Percentiles rank a stretch among this genome's conserved stretches.
Evolutionary conservation across 1,139 yeast genomes (phyloP).

Genomic region (Yamadazyma friedrichii): DNA sequence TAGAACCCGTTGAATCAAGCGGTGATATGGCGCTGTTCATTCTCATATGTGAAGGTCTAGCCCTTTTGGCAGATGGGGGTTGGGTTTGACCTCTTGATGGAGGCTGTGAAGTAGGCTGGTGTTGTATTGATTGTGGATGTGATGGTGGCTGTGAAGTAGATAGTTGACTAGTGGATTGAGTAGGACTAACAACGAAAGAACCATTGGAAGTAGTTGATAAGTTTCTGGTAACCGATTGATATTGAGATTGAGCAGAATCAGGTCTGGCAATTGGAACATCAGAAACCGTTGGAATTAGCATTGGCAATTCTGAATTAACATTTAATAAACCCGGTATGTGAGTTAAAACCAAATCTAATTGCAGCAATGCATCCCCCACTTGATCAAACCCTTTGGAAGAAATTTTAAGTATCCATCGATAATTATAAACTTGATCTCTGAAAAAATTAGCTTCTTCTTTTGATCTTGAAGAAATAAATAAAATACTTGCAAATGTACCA

Average conservation of each 20-base stretch:
- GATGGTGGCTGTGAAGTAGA: neutral
- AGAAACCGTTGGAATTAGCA: slow-evolving; percentile 37
- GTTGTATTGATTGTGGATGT: slow-evolving; percentile 1
- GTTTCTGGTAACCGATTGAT: slow-evolving; percentile 8
- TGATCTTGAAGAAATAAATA: slow-evolving; percentile 60
- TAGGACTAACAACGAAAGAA: slow-evolving; percentile 7
- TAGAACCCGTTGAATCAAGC: slow-evolving; percentile 4
- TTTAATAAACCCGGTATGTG: slow-evolving; percentile 67
- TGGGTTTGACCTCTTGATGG: slow-evolving; percentile 5
- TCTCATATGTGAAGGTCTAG: slow-evolving; percentile 14
- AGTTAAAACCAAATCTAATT: slow-evolving; percentile 61
- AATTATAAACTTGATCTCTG: slow-evolving; percentile 68
- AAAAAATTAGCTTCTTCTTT: slow-evolving; percentile 63
- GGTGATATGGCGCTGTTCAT: slow-evolving; percentile 7
- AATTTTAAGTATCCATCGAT: slow-evolving; percentile 71
- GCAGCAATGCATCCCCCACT: slow-evolving; percentile 64
- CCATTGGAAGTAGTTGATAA: slow-evolving; percentile 7
- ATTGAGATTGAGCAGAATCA: slow-evolving; percentile 9
- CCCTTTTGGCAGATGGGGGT: slow-evolving; percentile 13
- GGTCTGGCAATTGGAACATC: slow-evolving; percentile 20
- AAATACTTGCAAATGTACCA: slow-evolving; percentile 81
- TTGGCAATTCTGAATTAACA: slow-evolving; percentile 43
- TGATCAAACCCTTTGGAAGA: slow-evolving; percentile 75
- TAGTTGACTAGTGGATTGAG: neutral
- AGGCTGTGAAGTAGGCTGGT: slow-evolving; percentile 1